These are phyloP conservation scores for Fusarium sterilihyphosum DNA, from an alignment of 2,329 filamentous ascomycete genomes.

Conservation along the genomic window DNA sequence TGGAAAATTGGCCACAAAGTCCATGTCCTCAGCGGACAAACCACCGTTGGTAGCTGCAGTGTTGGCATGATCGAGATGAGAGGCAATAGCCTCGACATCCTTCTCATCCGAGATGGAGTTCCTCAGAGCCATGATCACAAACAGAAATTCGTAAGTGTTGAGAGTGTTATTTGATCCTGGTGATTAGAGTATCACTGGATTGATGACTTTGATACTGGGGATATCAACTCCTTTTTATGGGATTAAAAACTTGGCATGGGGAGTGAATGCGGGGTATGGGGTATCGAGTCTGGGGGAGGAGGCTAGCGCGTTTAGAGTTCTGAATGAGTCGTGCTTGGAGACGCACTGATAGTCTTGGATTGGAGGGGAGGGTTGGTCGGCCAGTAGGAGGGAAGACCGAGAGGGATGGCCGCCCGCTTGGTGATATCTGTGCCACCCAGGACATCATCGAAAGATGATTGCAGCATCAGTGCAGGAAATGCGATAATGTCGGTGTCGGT, in stretches of 20 bases:
- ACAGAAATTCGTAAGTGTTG: background rate
- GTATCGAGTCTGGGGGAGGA: conserved; percentile 20
- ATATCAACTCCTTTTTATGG: conserved; percentile 17
- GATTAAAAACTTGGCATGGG: background rate
- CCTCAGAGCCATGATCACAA: conserved; percentile 9
- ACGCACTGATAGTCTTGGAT: background rate
- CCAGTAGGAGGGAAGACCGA: conserved; percentile 34
- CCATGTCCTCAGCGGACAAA: conserved; percentile 22
- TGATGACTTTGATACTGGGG: background rate
- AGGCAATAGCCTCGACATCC: conserved; percentile 26
- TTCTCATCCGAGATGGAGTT: conserved; percentile 25
- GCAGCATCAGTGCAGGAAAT: background rate
- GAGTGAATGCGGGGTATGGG: conserved; percentile 21
- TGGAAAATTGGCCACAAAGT: conserved; percentile 32
- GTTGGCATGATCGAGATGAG: conserved; percentile 15
- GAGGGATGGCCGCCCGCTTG: background rate
- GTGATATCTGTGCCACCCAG: background rate
- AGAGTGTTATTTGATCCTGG: background rate
- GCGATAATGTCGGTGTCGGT: too few species aligned
- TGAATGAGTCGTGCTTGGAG: background rate
- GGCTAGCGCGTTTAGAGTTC: background rate
- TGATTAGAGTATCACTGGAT: background rate
- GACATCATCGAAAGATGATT: background rate
- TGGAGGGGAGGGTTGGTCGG: background rate
- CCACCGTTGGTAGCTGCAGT: background rate